A percentile compares a stretch with the other conserved stretches of the same genome.
These are phyloP conservation scores for Botryobasidium botryosum DNA, from an alignment of 768 basidiomycete genomes.

Conservation along the genomic window DNA sequence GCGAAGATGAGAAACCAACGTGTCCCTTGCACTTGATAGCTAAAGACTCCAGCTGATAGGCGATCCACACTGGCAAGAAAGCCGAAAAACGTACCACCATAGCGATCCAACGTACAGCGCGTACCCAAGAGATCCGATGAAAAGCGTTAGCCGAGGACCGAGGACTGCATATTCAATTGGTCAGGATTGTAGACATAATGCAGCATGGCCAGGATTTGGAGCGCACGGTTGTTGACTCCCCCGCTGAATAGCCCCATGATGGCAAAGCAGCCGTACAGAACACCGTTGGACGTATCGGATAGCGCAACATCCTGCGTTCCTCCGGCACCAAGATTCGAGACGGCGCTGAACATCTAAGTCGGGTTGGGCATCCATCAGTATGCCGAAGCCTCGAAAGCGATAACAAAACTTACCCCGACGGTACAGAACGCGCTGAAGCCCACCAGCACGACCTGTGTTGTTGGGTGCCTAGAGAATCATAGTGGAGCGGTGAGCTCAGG, in stretches of 20 bases:
- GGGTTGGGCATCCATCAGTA: no score
- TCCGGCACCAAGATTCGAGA: slow-evolving; percentile 25
- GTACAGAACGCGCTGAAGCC: no score
- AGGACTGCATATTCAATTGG: slow-evolving; percentile 19
- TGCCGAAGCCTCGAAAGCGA: no score
- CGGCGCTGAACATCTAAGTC: slow-evolving; percentile 28
- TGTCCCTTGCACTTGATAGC: slow-evolving; percentile 24
- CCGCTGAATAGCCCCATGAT: slow-evolving; percentile 27
- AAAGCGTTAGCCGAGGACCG: slow-evolving; percentile 33
- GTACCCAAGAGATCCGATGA: slow-evolving; percentile 36
- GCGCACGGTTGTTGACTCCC: slow-evolving; percentile 21
- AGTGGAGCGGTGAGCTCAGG: no score
- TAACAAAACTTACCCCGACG: no score
- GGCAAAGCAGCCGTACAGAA: slow-evolving; percentile 29
- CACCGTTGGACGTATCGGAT: slow-evolving; percentile 25
- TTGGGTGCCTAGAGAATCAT: slow-evolving; percentile 16
- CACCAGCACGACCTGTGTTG: slow-evolving; percentile 22
- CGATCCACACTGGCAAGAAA: slow-evolving; percentile 7
- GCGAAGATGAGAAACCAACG: slow-evolving; percentile 32
- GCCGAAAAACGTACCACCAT: slow-evolving; percentile 24
- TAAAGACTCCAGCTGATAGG: slow-evolving; percentile 5
- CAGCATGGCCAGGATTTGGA: background rate
- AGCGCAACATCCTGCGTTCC: slow-evolving; percentile 26
- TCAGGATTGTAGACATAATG: background rate
- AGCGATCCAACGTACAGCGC: slow-evolving; percentile 30